These are phyloP conservation scores for Actinomortierella ambigua DNA, from an alignment of 371 early-diverging fungal species.

Conservation along the genomic window DNA sequence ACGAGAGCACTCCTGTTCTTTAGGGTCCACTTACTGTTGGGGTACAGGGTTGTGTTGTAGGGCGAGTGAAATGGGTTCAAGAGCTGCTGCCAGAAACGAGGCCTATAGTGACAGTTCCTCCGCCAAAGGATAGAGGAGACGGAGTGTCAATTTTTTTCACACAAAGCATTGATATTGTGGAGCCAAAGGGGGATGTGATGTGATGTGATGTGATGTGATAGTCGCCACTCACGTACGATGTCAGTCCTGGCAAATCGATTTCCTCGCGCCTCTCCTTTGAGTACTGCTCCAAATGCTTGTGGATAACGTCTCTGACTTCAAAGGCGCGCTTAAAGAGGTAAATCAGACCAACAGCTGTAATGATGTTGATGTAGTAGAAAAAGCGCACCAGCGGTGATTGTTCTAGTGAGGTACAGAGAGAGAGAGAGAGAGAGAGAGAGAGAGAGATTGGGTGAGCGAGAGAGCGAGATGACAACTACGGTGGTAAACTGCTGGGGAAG, in stretches of 20 bases:
- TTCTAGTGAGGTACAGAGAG: conserved; percentile 1
- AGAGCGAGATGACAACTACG: too few species aligned
- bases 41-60: conserved; percentile 48
- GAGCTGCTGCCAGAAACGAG: conserved; percentile 46
- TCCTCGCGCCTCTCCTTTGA: conserved; percentile 21
- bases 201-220: too few species aligned
- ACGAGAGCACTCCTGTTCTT: not conserved
- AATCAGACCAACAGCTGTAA: conserved; percentile 20
- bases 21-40: conserved; percentile 53
- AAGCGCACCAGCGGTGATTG: conserved; percentile 17
- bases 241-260: conserved; percentile 19
- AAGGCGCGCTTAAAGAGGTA: conserved; percentile 31
- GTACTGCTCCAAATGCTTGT: conserved; percentile 17
- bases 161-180: not conserved
- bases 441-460: not conserved
- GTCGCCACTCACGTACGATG: conserved; percentile 34
- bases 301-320: conserved; percentile 9
- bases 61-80: conserved; percentile 56
- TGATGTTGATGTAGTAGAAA: conserved; percentile 32
- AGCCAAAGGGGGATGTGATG: not conserved
- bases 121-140: not conserved
- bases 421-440: not conserved
- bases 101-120: too few species aligned
- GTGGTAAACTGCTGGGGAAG: too few species aligned
- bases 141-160: not conserved